Base-by-base conservation (phyloP, 768 basidiomycete species). In the Pisolithus albus region DNA sequence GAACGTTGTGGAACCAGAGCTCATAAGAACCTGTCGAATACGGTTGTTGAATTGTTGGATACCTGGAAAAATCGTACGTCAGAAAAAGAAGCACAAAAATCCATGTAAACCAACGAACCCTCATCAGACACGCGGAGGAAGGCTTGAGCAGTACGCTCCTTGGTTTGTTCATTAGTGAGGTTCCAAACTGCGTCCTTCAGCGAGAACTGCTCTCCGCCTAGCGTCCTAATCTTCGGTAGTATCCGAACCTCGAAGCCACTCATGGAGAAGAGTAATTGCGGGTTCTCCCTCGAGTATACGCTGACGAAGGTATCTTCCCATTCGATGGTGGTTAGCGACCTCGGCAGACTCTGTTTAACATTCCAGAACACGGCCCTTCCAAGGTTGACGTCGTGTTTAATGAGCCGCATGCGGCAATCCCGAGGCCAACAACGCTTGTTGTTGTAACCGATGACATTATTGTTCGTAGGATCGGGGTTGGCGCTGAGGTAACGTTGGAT, bases 281-380 rank as follows among this genome's bases (percentile, higher is more conserved):
- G 96, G 70, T 98, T 99, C 65, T 98, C 88, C 67, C 90, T 89
- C 7, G 94, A 97, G 71, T 90, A 99, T 43, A 98, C 95, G 52
- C 92, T 94, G 58, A 92, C 91, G 61, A 94, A 93, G 0, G 94
- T 93, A 64, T 97, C 93, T 56, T 98, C 95, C 96, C 96, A 98
- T 62, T 97, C 96, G 63, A 99, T 98, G 0, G 96, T 97, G 0
- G 96, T 98, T 56, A 99, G 72, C 15, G 95, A 96, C 45, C 96
- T 77, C 0, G 96, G 96, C 23, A 99, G 69, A 59, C 90, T 90
- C 69, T 97, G 93, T 73, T 97, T 96, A 68, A 98, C 91, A 64
- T 99, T 98, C 96, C 95, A 99, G 72, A 96, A 98, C 8, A 97
- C 96, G 2, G 96, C 96, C 55, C 96, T 82, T 19, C 95, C 96